phyloP scores from a whole-genome alignment of 2,329 filamentous ascomycete genomes.

The Fusarium anthophilum region DNA sequence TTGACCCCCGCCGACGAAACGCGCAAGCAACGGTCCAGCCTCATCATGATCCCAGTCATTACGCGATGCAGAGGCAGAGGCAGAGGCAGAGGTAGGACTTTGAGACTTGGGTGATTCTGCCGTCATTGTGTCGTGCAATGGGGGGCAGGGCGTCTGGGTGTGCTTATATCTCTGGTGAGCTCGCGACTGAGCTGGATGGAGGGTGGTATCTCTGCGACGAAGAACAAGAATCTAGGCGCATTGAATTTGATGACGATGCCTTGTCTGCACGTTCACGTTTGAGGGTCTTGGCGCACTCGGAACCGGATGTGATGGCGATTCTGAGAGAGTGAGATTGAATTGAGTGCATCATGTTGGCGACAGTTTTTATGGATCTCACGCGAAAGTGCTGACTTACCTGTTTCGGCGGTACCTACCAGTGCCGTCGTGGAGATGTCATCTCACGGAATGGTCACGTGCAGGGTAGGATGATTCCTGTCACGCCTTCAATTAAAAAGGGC shows the following conservation, averaged over 20 bases:
- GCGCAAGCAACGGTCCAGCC: conserved; percentile 37
- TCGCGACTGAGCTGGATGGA: not conserved
- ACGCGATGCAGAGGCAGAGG: not conserved
- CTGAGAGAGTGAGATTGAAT: not conserved
- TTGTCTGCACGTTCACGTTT: not conserved
- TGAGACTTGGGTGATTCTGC: not conserved
- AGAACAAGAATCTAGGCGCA: not conserved
- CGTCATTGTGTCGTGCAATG: conserved; percentile 16
- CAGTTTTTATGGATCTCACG: conserved; percentile 24
- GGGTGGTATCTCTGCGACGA: not conserved
- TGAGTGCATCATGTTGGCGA: conserved; percentile 1
- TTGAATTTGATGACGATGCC: not conserved
- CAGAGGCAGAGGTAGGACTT: not conserved
- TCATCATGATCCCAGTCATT: conserved; percentile 25
- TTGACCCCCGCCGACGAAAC: conserved; percentile 29
- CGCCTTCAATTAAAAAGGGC: not conserved
- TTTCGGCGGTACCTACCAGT: not conserved
- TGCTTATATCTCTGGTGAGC: not conserved
- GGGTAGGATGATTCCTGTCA: conserved; percentile 2
- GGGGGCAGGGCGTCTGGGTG: not conserved
- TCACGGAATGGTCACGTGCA: not conserved
- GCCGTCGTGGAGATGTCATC: not conserved
- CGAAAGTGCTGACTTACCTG: conserved; percentile 10
- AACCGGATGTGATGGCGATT: not conserved
- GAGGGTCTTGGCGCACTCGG: not conserved